These are phyloP conservation scores for Hansenula lynferdii DNA, from an alignment of 1,139 yeast genomes.

Conservation along the genomic window DNA sequence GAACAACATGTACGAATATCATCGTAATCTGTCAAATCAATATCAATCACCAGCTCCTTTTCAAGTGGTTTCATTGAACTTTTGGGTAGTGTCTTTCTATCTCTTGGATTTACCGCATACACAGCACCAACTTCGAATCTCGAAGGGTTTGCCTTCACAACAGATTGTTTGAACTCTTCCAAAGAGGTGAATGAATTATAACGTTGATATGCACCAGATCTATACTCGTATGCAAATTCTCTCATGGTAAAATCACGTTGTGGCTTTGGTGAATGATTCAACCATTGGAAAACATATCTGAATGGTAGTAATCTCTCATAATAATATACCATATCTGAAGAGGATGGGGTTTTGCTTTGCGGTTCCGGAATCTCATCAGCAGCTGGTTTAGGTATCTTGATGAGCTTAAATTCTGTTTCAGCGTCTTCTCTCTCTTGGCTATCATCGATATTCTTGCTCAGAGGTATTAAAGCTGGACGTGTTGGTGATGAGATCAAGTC, in stretches of 20 bases:
- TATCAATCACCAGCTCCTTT: slow-evolving; percentile 92
- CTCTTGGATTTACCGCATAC: slow-evolving; percentile 80
- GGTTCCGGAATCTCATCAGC: background rate
- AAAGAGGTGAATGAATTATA: slow-evolving; percentile 68
- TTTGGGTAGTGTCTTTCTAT: slow-evolving; percentile 75
- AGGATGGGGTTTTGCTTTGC: slow-evolving; percentile 35
- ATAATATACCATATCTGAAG: slow-evolving; percentile 69
- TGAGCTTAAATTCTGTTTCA: slow-evolving; percentile 1
- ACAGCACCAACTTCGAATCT: slow-evolving; percentile 97
- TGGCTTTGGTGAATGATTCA: slow-evolving; percentile 77
- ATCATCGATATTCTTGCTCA: slow-evolving; percentile 1
- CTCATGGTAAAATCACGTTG: slow-evolving; percentile 74
- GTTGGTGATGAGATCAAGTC: slow-evolving; percentile 16
- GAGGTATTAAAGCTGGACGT: slow-evolving; percentile 4
- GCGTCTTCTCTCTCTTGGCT: slow-evolving; percentile 2
- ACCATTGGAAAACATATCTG: slow-evolving; percentile 76
- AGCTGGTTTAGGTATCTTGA: background rate
- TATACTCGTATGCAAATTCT: slow-evolving; percentile 89
- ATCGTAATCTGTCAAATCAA: slow-evolving; percentile 96
- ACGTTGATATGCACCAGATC: slow-evolving; percentile 84
- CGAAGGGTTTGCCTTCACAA: slow-evolving; percentile 70
- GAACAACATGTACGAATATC: slow-evolving; percentile 90
- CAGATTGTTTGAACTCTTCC: slow-evolving; percentile 74
- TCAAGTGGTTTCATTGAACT: slow-evolving; percentile 73
- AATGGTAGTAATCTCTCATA: slow-evolving; percentile 73